Evolutionary conservation across 139 green algal species (phyloP), one percentile per base, ranked within the genome.

Genomic region (Haematococcus lacustris): DNA sequence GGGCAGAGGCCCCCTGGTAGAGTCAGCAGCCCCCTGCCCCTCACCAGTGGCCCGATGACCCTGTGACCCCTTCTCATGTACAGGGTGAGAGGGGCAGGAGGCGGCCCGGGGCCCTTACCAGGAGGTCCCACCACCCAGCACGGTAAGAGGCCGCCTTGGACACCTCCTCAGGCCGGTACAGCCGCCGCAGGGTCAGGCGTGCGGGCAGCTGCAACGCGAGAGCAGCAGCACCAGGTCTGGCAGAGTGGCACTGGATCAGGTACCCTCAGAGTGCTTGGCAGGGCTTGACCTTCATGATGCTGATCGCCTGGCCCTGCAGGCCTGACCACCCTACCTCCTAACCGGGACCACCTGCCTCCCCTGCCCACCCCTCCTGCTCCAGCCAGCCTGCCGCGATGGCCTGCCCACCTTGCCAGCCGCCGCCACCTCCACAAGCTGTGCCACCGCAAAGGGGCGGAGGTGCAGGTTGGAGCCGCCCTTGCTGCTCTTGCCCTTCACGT

Each of bases 131-230:
- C 61, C 85, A 93, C 40, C 78, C 71, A 2, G 87, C 71, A 1
- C 51, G 62, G 81, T 98, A 97, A 25, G 84, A 88, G 38, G 78
- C 13, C 21, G 97, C 88, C 4, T 32, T 7, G 38, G 61, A 80
- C 38, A 98, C 82, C 62, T 98, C 94, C 81, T 98, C 94, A 3
- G 94, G 91, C 1, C 94, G 85, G 73, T 88, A 96, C 78, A 95
- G 97, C n/a, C 89, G 85, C 57, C 78, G 71, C 74, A 98, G 71
- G 35, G 63, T 69, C 13, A 69, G 34, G 2, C 37, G 26, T 13
- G 63, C 6, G 35, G 63, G 67, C 67, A 50, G 9, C 64, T 70
- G 64, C 9, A n/a, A n/a, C n/a, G n/a, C n/a, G 21, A 68, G 13
- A 41, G 32, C 57, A 65, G 21, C 17, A 65, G 57, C 47, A 57